These are phyloP conservation scores for Mycothermus thermophilus DNA, from an alignment of 495 filamentous ascomycete genomes.

Conservation along the genomic window DNA sequence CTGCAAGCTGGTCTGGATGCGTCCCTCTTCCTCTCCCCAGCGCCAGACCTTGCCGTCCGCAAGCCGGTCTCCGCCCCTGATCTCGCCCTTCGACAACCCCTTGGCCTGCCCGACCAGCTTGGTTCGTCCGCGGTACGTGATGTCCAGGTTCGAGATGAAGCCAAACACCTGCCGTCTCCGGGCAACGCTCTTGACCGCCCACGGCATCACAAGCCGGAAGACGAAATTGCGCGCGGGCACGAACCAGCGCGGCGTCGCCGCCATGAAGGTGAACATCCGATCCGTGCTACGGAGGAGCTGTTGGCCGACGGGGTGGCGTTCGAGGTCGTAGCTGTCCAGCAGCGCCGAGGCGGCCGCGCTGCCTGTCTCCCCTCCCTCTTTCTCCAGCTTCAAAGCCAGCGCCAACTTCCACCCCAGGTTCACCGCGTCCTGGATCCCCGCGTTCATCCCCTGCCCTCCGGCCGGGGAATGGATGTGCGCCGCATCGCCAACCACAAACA, in stretches of 20 bases:
- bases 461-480: conserved; percentile 45
- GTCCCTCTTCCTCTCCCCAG: neutral
- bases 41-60: conserved; percentile 16
- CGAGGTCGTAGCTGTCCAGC: conserved; percentile 26
- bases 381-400: conserved; percentile 14
- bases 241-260: conserved; percentile 18
- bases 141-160: conserved; percentile 27
- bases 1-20: conserved; percentile 15
- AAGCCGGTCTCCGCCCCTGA: conserved; percentile 23
- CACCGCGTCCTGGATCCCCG: conserved; percentile 43
- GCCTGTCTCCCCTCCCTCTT: neutral
- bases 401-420: conserved; percentile 47
- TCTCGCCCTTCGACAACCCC: conserved; percentile 10
- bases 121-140: conserved; percentile 23
- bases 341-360: conserved; percentile 7
- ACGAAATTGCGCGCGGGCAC: conserved; percentile 20
- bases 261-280: conserved; percentile 24
- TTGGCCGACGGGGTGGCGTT: conserved; percentile 24
- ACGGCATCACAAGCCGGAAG: conserved; percentile 23
- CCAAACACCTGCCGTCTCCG: conserved; percentile 13
- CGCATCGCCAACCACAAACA: conserved; percentile 45
- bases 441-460: conserved; percentile 49
- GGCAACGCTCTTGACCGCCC: conserved; percentile 10
- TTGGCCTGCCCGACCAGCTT: conserved; percentile 17
- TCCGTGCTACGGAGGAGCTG: conserved; percentile 24